Evolutionary conservation across 2,329 filamentous ascomycete species (phyloP).

Genomic region (Microdochium bolleyi): DNA sequence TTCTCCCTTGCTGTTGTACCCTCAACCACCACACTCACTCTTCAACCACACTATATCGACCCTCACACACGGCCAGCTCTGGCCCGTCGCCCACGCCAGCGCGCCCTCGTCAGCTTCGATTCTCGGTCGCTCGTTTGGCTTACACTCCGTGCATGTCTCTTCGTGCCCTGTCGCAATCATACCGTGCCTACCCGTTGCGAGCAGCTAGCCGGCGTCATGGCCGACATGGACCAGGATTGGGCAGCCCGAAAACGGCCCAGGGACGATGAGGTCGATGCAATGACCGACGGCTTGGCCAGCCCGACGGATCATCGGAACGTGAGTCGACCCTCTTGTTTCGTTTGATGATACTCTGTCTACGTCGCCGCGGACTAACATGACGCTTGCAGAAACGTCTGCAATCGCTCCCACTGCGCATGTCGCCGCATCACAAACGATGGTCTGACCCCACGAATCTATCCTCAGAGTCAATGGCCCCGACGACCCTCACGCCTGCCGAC

Average conservation of each 20-base stretch:
- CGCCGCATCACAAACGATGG: slow-evolving; percentile 29
- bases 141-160: neutral
- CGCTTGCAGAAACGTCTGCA: slow-evolving; percentile 43
- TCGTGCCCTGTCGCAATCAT: neutral
- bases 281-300: slow-evolving; percentile 11
- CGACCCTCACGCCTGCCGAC: slow-evolving; percentile 30
- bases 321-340: slow-evolving; percentile 6
- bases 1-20: neutral
- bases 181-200: neutral
- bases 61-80: neutral
- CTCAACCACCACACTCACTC: neutral
- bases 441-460: slow-evolving; percentile 17
- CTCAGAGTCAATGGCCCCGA: slow-evolving; percentile 16
- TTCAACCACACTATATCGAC: neutral
- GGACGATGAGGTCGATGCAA: slow-evolving; percentile 15
- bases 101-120: neutral
- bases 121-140: neutral
- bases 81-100: neutral
- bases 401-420: slow-evolving; percentile 40
- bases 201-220: neutral
- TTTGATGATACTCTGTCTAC: slow-evolving; percentile 1
- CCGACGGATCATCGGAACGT: slow-evolving; percentile 24
- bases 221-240: neutral
- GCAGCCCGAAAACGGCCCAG: slow-evolving; percentile 16
- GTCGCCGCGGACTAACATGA: neutral